These are phyloP conservation scores for Botrytis paeoniae DNA, from an alignment of 2,329 filamentous ascomycete species.

Conservation along the genomic window DNA sequence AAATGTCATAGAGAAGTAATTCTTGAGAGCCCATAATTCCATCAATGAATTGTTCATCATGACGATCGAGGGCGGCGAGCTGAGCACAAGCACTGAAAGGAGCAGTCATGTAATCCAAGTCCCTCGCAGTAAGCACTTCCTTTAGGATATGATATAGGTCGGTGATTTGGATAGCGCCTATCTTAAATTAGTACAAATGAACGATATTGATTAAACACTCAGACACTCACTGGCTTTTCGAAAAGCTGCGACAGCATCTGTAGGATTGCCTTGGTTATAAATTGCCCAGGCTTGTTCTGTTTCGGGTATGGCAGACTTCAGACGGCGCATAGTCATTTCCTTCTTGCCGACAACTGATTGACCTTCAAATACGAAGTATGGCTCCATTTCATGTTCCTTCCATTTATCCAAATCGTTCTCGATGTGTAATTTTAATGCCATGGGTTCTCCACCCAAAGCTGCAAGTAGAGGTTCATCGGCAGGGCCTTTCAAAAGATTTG, in stretches of 20 bases:
- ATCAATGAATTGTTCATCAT: constrained; percentile 64
- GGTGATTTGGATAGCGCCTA: constrained; percentile 69
- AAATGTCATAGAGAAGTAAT: constrained; percentile 79
- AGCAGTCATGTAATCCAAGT: constrained; percentile 74
- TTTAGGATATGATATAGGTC: constrained; percentile 76
- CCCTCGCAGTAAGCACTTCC: constrained; percentile 64
- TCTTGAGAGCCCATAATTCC: constrained; percentile 83
- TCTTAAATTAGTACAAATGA: constrained; percentile 33
- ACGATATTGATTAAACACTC: neutral
- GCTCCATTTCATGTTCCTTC: constrained; percentile 66
- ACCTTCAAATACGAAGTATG: constrained; percentile 89
- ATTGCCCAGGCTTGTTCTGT: constrained; percentile 81
- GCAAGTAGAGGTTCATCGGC: constrained; percentile 84
- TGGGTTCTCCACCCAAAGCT: constrained; percentile 83
- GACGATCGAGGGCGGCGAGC: constrained; percentile 75
- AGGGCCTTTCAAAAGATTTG: constrained; percentile 68
- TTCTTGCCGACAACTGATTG: constrained; percentile 76
- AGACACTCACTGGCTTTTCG: constrained; percentile 66
- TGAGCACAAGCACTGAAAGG: constrained; percentile 87
- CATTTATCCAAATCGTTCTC: constrained; percentile 73
- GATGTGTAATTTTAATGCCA: constrained; percentile 72
- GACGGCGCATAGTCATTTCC: constrained; percentile 62
- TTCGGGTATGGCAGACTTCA: constrained; percentile 62
- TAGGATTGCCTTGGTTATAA: constrained; percentile 77
- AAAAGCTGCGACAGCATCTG: constrained; percentile 81